A percentile compares a stretch with the other conserved stretches of the same genome.
These are phyloP conservation scores for Komagataella kurtzmanii DNA, from an alignment of 805 yeast genomes.

Conservation along the genomic window DNA sequence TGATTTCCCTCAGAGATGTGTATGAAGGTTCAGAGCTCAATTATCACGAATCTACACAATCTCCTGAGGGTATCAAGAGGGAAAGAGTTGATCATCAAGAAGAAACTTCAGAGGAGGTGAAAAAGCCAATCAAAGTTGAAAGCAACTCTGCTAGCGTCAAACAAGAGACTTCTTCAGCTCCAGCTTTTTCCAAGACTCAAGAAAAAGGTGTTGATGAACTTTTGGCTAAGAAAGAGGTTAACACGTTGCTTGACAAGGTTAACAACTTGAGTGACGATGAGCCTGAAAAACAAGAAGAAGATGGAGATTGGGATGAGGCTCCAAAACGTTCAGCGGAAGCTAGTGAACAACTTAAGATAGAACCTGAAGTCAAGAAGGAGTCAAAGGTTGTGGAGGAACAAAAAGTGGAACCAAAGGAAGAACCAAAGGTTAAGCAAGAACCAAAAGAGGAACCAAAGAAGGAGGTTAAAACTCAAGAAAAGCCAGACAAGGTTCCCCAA, in stretches of 20 bases:
- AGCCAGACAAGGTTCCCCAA: neutral
- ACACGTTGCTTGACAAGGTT: conserved; percentile 32
- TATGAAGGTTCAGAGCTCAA: conserved; percentile 63
- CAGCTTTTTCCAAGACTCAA: conserved; percentile 14
- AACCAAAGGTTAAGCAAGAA: conserved; percentile 14
- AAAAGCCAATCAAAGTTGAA: conserved; percentile 1
- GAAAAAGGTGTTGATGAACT: conserved; percentile 32
- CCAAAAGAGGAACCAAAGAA: neutral
- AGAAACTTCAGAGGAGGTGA: conserved; percentile 7
- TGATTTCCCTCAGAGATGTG: conserved; percentile 61
- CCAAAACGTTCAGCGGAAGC: conserved; percentile 7
- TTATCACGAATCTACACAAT: conserved; percentile 23
- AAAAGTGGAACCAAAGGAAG: neutral
- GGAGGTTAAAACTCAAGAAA: neutral
- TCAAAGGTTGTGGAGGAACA: neutral
- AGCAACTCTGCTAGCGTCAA: conserved; percentile 1
- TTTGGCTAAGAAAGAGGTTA: conserved; percentile 32
- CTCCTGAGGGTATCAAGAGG: conserved; percentile 9
- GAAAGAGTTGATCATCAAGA: conserved; percentile 10
- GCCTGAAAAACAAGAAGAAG: conserved; percentile 6
- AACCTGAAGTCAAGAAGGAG: neutral
- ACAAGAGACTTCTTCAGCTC: conserved; percentile 1
- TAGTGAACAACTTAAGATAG: conserved; percentile 6
- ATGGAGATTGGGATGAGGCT: conserved; percentile 10
- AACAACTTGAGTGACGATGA: conserved; percentile 24